Base-by-base conservation (phyloP, 495 filamentous ascomycete genomes). In the Friedmanniomyces simplex region DNA sequence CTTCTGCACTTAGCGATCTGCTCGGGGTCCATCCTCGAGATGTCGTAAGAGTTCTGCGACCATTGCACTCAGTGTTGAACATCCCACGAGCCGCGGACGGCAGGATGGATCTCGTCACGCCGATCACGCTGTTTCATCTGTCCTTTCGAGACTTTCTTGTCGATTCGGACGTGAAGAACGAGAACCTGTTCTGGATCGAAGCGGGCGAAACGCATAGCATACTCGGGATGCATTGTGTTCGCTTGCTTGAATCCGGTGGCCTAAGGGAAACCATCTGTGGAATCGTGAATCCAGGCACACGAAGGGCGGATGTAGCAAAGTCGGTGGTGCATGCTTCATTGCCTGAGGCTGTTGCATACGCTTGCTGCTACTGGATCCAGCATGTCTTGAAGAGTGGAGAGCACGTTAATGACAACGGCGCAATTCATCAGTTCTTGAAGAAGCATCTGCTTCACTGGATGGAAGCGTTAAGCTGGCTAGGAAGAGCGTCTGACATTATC, bases 61-160 rank as follows among this genome's bases (percentile, higher is more conserved):
- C 50, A 12, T 62, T 73, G 22, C 66, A 68, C 51, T 65, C 71
- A 8, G 66, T 76, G 41, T 59, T 77, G 0, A 55, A 66, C 53
- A 63, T 74, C 34, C 67, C 71, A 47, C 28, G 28, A 10, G 10
- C 28, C 28, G 28, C 28, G 28, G 28, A 32, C 28, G 28, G 28
- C 28, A 32, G 28, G 28, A 49, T 66, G 3, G 13, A n/a, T 18
- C 34, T 2, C 34, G 11, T 25, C 48, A 52, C 22, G 8, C 68
- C 67, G 7, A 47, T 79, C 25, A 66, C 68, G 16, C 61, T 74
- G 1, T 71, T 72, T 39, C 75, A 81, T 58, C 71, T 67, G 18
- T 78, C 75, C 18, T 77, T 81, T 58, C 74, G 73, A 49, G 76
- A 79, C 59, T 79, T 73, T 58, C 71, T 81, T 62, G 63, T 77